These are phyloP conservation scores for Biancaea sappan DNA, from an alignment of 306 rosid species.

Conservation along the genomic window DNA sequence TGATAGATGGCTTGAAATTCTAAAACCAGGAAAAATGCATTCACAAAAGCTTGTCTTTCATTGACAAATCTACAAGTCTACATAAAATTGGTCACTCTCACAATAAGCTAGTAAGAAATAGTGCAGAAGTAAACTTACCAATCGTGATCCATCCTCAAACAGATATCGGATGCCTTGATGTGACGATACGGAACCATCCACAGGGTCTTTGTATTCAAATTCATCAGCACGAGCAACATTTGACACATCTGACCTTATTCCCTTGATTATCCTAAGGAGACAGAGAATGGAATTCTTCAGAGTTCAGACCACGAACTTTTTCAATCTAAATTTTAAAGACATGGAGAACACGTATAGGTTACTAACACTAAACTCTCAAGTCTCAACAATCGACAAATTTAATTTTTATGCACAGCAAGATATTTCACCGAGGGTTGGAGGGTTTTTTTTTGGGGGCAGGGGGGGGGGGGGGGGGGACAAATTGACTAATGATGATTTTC, in stretches of 20 bases:
- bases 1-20: constrained; percentile 9
- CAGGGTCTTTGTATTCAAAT: constrained; percentile 94
- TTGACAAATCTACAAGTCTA: constrained; percentile 5
- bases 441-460: too few relatives aligned
- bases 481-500: not conserved
- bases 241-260: constrained; percentile 70
- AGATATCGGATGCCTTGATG: constrained; percentile 97
- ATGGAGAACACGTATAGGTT: not conserved
- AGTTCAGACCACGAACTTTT: constrained; percentile 19
- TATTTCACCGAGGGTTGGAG: too few relatives aligned
- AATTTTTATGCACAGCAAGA: not conserved
- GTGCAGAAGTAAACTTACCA: constrained; percentile 61
- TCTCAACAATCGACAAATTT: constrained; percentile 4
- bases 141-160: constrained; percentile 97
- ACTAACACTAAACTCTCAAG: not conserved
- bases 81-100: constrained; percentile 9
- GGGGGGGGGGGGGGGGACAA: too few relatives aligned
- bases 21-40: not conserved
- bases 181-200: constrained; percentile 88
- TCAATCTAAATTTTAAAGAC: not conserved
- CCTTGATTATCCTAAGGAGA: constrained; percentile 66
- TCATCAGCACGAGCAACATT: constrained; percentile 80
- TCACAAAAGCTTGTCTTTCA: not conserved
- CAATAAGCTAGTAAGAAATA: constrained; percentile 12
- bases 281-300: constrained; percentile 25